These are phyloP conservation scores for Escallonia rubra DNA, from an alignment of 129 eudicot species.

Conservation along the genomic window DNA sequence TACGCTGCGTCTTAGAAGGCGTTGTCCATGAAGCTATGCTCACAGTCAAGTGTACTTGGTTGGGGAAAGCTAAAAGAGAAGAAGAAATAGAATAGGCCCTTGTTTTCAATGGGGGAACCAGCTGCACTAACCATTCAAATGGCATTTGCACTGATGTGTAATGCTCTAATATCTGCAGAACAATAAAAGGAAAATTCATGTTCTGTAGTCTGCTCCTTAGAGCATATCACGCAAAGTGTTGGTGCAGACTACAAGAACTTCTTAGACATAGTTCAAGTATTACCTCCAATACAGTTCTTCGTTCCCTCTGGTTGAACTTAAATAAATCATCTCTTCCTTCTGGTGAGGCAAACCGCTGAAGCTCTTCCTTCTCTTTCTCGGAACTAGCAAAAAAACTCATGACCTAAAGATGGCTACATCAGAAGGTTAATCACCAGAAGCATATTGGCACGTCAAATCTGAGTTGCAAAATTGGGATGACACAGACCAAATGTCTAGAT, in stretches of 20 bases:
- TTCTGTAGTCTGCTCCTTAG: not conserved
- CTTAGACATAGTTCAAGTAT: conserved; percentile 8
- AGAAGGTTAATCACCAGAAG: not conserved
- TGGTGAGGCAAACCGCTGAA: conserved; percentile 82
- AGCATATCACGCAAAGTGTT: not conserved
- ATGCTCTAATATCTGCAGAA: conserved; percentile 74
- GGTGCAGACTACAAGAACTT: too few species aligned
- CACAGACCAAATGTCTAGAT: too few species aligned
- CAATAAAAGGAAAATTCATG: not conserved
- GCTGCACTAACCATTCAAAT: conserved; percentile 92
- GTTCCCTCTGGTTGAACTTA: conserved; percentile 84
- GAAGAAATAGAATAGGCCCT: conserved; percentile 91
- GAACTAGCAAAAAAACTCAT: conserved; percentile 86
- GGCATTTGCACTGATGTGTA: conserved; percentile 93
- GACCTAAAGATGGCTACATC: conserved; percentile 35
- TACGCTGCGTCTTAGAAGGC: conserved; percentile 83
- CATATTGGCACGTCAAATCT: too few species aligned
- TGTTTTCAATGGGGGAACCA: conserved; percentile 75
- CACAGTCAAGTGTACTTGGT: conserved; percentile 87
- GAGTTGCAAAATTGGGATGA: too few species aligned
- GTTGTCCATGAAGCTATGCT: conserved; percentile 87
- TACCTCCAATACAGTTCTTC: conserved; percentile 92
- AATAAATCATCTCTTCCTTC: conserved; percentile 98
- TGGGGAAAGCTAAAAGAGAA: conserved; percentile 69
- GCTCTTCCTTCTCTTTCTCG: conserved; percentile 92